Percentiles rank a stretch among this genome's conserved stretches.
Conservation (phyloP, 352 stramenopile genomes). For the Globisporangium irregulare region DNA sequence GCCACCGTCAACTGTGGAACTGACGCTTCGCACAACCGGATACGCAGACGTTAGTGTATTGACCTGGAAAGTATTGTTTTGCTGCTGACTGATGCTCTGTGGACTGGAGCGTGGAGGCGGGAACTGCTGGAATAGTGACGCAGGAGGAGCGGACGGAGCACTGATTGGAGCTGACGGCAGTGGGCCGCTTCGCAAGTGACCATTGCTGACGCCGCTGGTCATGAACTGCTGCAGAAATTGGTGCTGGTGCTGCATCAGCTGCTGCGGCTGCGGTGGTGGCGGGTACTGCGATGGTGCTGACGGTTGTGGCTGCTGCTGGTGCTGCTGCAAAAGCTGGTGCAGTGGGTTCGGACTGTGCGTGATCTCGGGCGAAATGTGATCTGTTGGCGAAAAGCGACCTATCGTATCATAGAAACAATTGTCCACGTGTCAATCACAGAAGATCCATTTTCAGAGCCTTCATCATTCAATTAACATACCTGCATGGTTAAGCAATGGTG, state of each 20-base stretch:
- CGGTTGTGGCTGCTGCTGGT: constrained; percentile 29
- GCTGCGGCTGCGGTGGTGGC: constrained; percentile 21
- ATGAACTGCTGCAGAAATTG: constrained; percentile 60
- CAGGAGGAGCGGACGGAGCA: constrained; percentile 22
- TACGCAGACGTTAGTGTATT: constrained; percentile 7
- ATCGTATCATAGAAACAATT: neutral
- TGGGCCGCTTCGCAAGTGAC: constrained; percentile 29
- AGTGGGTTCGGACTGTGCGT: constrained; percentile 64
- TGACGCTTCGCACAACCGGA: constrained; percentile 35
- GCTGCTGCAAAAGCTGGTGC: constrained; percentile 63
- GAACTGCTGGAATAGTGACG: constrained; percentile 33
- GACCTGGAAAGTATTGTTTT: constrained; percentile 10
- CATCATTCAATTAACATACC: constrained; percentile 7
- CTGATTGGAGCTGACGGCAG: constrained; percentile 33
- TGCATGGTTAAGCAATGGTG: constrained; percentile 11
- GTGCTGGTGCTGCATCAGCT: constrained; percentile 43
- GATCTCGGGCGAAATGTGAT: constrained; percentile 60
- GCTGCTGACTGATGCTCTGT: constrained; percentile 8
- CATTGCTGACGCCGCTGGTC: constrained; percentile 31
- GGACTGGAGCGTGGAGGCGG: constrained; percentile 19
- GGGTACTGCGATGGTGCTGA: constrained; percentile 21
- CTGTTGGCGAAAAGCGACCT: constrained; percentile 50
- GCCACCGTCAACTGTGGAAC: constrained; percentile 33
- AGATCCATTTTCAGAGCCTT: constrained; percentile 9
- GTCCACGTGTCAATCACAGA: neutral